Base-by-base conservation (phyloP, 1,139 yeast species). In the Debaryomyces robertsiae region DNA sequence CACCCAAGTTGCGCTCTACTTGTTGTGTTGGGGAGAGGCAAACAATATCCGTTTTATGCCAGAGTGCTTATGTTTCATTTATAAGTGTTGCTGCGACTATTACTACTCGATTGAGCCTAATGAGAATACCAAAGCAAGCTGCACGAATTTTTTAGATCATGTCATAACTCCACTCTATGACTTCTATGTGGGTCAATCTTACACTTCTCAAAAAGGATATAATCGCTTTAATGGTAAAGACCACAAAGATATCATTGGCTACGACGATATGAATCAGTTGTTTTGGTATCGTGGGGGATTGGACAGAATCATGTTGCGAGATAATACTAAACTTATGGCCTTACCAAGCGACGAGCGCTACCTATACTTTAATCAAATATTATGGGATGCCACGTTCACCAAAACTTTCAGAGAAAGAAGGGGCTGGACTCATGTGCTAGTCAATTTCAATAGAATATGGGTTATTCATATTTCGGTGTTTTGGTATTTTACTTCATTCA, bases 11-110 rank as follows among this genome's bases (percentile, higher is more conserved):
- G 82, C 85, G 0, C 60, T 89, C 9, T 89, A 82, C 51, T 67
- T 89, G 15, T 63, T 87, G 45, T 79, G 87, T 50, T 89, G 96
- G 96, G 95, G 95, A 0, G 96, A 89, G 58, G 90, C 95, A 0
- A 87, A 85, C 53, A 91, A 86, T 52, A 60, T 86, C 2, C 67
- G 96, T 41, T 87, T 84, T 53, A 79, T 88, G 75, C 96, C 96
- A 0, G 96, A 89, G 54, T 86, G 94, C 54, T 58, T 89, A 14
- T 86, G 93, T 44, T 89, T 88, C 52, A 76, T 89, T 14, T 86
- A 77, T 62, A 85, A 87, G 52, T 83, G 94, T 50, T 85, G 93
- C 31, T 73, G 77, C 41, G 95, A 88, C 54, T 76, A 76, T 49
- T 84, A 81, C 57, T 71, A 71, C 46, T 71, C 81, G 0, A 49